These are phyloP conservation scores for Sporothrix humicola DNA, from an alignment of 2,329 filamentous ascomycete species.

Conservation along the genomic window DNA sequence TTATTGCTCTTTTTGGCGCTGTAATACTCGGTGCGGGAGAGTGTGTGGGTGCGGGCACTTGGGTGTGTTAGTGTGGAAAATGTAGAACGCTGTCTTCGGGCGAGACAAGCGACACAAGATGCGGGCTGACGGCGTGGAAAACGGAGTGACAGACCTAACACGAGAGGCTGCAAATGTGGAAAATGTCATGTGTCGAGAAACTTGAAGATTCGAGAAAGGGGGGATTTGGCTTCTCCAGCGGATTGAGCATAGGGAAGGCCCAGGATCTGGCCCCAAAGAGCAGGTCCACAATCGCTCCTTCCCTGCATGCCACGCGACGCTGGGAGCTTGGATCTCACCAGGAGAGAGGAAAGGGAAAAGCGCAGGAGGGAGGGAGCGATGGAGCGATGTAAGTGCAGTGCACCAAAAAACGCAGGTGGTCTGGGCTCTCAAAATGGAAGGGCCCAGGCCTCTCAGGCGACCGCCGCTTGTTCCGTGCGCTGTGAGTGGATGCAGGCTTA, in stretches of 20 bases:
- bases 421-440: conserved; percentile 1
- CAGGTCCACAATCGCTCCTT: background rate
- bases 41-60: background rate
- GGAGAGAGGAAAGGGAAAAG: background rate
- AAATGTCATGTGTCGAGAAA: background rate
- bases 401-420: background rate
- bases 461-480: conserved; percentile 24
- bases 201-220: background rate
- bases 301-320: conserved; percentile 17
- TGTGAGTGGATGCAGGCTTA: conserved; percentile 20
- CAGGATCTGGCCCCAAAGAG: background rate
- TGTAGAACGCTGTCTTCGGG: background rate
- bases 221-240: background rate
- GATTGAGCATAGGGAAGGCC: background rate
- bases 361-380: background rate
- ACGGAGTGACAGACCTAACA: background rate
- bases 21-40: conserved; percentile 1
- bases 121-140: conserved; percentile 6
- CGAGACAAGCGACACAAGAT: background rate
- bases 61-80: no score
- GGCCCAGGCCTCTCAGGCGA: conserved; percentile 16
- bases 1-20: background rate
- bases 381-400: background rate
- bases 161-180: background rate
- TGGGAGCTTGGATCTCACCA: background rate